Percentiles rank a stretch among this genome's conserved stretches.
Conservation (phyloP, 805 yeast species). For the Saccharomyces kudriavzevii region DNA sequence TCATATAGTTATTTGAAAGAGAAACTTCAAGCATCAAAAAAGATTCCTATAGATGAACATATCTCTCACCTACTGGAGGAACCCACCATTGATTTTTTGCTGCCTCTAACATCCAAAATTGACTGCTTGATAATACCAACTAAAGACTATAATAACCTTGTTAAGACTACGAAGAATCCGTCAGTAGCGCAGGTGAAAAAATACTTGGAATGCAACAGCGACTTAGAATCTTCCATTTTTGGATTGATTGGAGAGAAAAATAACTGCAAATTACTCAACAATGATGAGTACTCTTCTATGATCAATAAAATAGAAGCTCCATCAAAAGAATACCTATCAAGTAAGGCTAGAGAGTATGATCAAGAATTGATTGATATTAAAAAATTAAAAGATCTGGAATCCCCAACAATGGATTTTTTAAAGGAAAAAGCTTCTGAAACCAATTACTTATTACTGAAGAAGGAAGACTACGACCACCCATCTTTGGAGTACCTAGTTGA, state of each 20-base stretch:
- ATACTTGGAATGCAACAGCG: constrained; percentile 1
- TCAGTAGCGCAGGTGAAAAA: constrained; percentile 13
- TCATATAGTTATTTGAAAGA: constrained; percentile 8
- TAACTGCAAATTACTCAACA: not conserved
- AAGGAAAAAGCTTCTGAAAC: constrained; percentile 20
- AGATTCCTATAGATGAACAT: not conserved
- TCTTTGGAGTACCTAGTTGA: not conserved
- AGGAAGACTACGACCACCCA: constrained; percentile 8
- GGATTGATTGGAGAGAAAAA: constrained; percentile 9
- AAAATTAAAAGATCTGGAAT: not conserved
- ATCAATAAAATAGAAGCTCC: constrained; percentile 3
- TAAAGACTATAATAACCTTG: constrained; percentile 7
- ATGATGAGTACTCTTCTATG: not conserved
- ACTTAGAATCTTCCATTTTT: not conserved
- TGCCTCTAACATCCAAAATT: constrained; percentile 4
- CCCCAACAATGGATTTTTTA: constrained; percentile 7
- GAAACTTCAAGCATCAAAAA: not conserved
- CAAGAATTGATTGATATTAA: not conserved
- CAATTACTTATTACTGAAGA: constrained; percentile 18
- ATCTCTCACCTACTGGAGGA: constrained; percentile 3
- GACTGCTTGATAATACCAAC: constrained; percentile 14
- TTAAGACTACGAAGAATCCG: constrained; percentile 8
- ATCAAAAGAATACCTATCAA: constrained; percentile 12
- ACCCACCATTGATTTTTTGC: not conserved
- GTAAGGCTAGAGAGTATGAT: constrained; percentile 10